Evolutionary conservation across 2,329 filamentous ascomycete genomes (phyloP), one percentile per base, ranked within the genome.

Genomic region (Xylariaceae sp.): DNA sequence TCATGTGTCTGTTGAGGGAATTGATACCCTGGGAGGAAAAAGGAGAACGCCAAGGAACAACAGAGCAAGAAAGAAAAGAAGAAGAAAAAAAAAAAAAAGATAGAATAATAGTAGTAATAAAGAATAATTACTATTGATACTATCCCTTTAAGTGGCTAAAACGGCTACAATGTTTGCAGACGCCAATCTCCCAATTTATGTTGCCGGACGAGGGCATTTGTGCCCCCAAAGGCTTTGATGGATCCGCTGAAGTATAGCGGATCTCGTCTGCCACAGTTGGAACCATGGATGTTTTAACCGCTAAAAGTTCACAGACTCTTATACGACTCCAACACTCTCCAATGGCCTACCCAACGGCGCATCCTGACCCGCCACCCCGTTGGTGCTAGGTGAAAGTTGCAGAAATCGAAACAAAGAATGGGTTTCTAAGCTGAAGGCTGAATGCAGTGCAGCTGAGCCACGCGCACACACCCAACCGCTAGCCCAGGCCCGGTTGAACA

Each of bases 1-100:
- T 55, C 44, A 43, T 50, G 52, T 42, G 57, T 51, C 42, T 41
- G 19, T 42, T 44, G 41, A 51, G 29, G 55, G 61, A 59, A 29
- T 54, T 53, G 55, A 63, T 60, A 56, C 50, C 48, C 57, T 50
- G 40, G 47, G 26, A 42, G 54, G 45, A 54, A 21, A 53, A 37
- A 46, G 40, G 26, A 50, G 16, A 29, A 12, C 26, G 44, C 26
- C 26, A 29, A 26, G 29, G 43, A 46, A 40, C 2, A 49, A 44
- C 52, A 44, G 37, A 49, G 49, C 40, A 57, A 40, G n/a, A n/a
- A n/a, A n/a, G n/a, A n/a, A n/a, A n/a, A n/a, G 26, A 42, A 52
- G 45, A 54, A 21, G 51, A 37, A 46, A 37, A 18, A 50, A 42
- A 44, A 23, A 43, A 12, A 37, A 46, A 59, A 23, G 44, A 48